phyloP scores from a whole-genome alignment of 495 filamentous ascomycete genomes.

The Xylaria castorea region DNA sequence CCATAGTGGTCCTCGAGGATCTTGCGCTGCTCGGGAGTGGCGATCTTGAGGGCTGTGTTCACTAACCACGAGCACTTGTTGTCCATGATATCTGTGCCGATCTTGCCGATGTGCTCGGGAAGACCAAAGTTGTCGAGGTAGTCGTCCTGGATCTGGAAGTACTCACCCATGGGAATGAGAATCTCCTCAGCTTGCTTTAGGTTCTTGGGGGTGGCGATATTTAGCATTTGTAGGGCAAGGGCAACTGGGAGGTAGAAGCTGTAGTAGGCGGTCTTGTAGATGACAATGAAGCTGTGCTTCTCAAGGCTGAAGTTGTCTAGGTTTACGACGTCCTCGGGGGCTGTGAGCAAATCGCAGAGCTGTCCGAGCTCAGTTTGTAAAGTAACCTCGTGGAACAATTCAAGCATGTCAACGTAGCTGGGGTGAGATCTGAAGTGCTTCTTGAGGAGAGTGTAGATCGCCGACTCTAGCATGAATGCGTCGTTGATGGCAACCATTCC shows the following conservation, averaged over 20 bases:
- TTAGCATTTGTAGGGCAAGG: constrained; percentile 80
- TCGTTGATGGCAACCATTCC: constrained; percentile 98
- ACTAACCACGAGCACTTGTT: constrained; percentile 99
- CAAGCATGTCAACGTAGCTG: constrained; percentile 85
- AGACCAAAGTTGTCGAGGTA: constrained; percentile 97
- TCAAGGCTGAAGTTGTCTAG: constrained; percentile 91
- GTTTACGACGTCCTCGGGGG: constrained; percentile 89
- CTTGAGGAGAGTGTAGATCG: constrained; percentile 90
- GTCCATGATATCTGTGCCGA: constrained; percentile 97
- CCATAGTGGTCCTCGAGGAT: constrained; percentile 87
- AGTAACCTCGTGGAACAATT: constrained; percentile 93
- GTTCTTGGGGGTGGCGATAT: constrained; percentile 81
- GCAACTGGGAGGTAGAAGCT: constrained; percentile 98
- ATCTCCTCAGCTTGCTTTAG: constrained; percentile 87
- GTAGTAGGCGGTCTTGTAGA: constrained; percentile 99
- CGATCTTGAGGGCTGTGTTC: constrained; percentile 85
- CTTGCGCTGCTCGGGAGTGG: constrained; percentile 80
- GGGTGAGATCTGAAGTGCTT: constrained; percentile 88
- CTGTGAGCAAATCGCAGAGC: constrained; percentile 91
- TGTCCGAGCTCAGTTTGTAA: constrained; percentile 96
- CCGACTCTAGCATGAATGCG: constrained; percentile 90
- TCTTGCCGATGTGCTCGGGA: constrained; percentile 91
- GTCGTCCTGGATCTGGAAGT: constrained; percentile 99
- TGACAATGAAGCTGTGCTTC: constrained; percentile 98
- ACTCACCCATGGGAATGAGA: constrained; percentile 97